Percentiles rank a stretch among this genome's conserved stretches.
Conservation (phyloP, 2,329 filamentous ascomycete genomes). For the Trematosphaeria pertusa region DNA sequence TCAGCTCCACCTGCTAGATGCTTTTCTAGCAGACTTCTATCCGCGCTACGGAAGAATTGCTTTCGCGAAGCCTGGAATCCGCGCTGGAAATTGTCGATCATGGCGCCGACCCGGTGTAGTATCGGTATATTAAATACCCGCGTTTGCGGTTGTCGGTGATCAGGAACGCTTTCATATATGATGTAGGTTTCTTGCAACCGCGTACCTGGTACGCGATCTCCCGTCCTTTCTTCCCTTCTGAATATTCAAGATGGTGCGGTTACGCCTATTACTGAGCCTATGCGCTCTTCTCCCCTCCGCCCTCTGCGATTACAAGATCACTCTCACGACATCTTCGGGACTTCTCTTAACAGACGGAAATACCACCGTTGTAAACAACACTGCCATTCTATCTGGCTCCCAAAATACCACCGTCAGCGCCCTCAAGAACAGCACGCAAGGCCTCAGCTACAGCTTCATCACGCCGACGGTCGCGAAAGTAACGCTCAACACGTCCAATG, state of each 20-base stretch:
- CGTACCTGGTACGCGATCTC: neutral
- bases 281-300: slow-evolving; percentile 6
- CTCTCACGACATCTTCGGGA: slow-evolving; percentile 14
- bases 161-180: slow-evolving; percentile 19
- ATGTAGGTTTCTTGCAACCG: slow-evolving; percentile 8
- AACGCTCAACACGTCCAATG: slow-evolving; percentile 23
- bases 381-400: slow-evolving; percentile 22
- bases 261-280: slow-evolving; percentile 11
- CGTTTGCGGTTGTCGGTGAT: slow-evolving; percentile 7
- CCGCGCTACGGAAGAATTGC: slow-evolving; percentile 18
- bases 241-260: slow-evolving; percentile 5
- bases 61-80: neutral
- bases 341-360: slow-evolving; percentile 25
- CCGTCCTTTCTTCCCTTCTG: neutral
- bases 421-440: slow-evolving; percentile 17
- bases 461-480: slow-evolving; percentile 31
- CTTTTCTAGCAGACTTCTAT: too few species aligned
- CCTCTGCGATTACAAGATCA: slow-evolving; percentile 17
- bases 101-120: slow-evolving; percentile 17
- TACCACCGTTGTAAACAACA: slow-evolving; percentile 24
- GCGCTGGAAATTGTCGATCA: slow-evolving; percentile 12
- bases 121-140: slow-evolving; percentile 27
- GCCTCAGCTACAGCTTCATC: slow-evolving; percentile 23
- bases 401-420: slow-evolving; percentile 21
- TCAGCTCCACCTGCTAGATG: too few species aligned